phyloP scores from a whole-genome alignment of 495 filamentous ascomycete species.

The Penicillium angulare region DNA sequence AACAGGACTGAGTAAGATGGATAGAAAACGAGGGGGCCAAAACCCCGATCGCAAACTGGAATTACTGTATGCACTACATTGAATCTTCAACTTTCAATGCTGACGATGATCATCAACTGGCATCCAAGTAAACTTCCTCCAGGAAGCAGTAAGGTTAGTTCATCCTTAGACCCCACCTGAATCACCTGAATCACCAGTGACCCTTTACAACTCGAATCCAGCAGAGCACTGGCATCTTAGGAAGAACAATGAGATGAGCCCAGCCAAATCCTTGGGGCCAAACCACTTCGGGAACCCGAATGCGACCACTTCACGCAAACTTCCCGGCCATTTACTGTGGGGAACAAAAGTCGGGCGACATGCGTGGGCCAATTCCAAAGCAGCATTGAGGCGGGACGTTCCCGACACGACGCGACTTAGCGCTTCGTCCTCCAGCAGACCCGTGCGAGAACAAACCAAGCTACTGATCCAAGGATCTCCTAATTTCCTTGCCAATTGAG shows the following conservation, averaged over 20 bases:
- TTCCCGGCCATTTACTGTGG: neutral
- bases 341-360: neutral
- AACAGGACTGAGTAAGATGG: too few relatives aligned
- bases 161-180: too few relatives aligned
- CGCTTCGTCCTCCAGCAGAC: slow-evolving; percentile 30
- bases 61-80: too few relatives aligned
- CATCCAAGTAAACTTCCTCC: too few relatives aligned
- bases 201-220: too few relatives aligned
- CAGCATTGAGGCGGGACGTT: neutral
- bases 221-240: too few relatives aligned
- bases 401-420: slow-evolving; percentile 6
- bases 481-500: slow-evolving; percentile 12
- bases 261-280: slow-evolving; percentile 12
- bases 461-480: neutral
- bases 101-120: too few relatives aligned
- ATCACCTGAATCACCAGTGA: too few relatives aligned
- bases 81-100: too few relatives aligned
- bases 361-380: neutral
- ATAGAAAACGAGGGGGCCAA: neutral
- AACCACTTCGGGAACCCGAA: slow-evolving; percentile 23
- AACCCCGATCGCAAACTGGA: neutral
- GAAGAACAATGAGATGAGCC: too few relatives aligned
- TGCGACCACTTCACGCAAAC: slow-evolving; percentile 8
- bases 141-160: too few relatives aligned
- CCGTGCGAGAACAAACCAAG: slow-evolving; percentile 31